A percentile compares a stretch with the other conserved stretches of the same genome.
Evolutionary conservation across 1,284 basidiomycete genomes (phyloP).

Genomic region (Anthracocystis walkeri): DNA sequence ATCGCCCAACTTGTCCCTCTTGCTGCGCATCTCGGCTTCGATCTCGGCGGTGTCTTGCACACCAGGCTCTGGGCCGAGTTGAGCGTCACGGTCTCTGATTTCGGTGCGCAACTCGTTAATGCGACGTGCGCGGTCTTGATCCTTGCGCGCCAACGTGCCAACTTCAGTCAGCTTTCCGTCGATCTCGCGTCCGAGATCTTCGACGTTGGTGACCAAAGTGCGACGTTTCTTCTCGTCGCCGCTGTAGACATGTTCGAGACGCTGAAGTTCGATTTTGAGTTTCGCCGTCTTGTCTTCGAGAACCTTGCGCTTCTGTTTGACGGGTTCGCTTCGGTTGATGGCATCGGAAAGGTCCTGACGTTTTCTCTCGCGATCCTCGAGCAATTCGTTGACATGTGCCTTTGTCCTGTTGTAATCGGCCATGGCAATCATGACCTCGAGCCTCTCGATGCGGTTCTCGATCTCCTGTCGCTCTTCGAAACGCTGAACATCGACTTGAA

Average conservation of each 20-base stretch:
- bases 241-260: conserved; percentile 20
- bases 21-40: conserved; percentile 41
- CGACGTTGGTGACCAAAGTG: conserved; percentile 26
- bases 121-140: conserved; percentile 42
- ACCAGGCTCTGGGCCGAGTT: conserved; percentile 39
- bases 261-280: conserved; percentile 37
- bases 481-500: conserved; percentile 65
- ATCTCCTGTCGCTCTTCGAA: conserved; percentile 64
- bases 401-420: conserved; percentile 58
- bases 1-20: conserved; percentile 36
- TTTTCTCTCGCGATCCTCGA: conserved; percentile 31
- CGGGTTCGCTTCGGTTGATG: conserved; percentile 24
- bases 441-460: conserved; percentile 53
- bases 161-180: conserved; percentile 39
- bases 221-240: conserved; percentile 40
- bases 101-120: conserved; percentile 40
- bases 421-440: conserved; percentile 59
- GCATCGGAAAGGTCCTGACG: conserved; percentile 36
- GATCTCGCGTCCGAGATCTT: conserved; percentile 42
- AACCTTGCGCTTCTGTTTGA: conserved; percentile 31
- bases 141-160: conserved; percentile 33
- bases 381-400: conserved; percentile 31
- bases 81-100: conserved; percentile 40
- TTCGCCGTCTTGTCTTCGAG: conserved; percentile 44
- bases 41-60: conserved; percentile 37